These are phyloP conservation scores for Raphanus hybrid DNA, from an alignment of 441 rosid species.

Conservation along the genomic window DNA sequence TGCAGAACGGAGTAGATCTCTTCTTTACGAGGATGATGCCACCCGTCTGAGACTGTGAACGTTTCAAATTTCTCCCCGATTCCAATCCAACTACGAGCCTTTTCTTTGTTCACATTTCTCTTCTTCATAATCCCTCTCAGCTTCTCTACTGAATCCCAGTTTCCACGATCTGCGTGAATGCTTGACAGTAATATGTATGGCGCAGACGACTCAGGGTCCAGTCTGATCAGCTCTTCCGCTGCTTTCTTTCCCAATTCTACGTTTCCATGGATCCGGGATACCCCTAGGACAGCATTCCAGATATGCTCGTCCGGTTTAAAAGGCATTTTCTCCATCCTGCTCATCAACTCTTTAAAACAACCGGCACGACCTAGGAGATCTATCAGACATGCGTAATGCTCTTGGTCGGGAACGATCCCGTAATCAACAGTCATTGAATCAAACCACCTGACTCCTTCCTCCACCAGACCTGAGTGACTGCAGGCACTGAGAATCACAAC, in stretches of 20 bases:
- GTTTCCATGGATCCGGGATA: conserved; percentile 53
- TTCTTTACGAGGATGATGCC: conserved; percentile 56
- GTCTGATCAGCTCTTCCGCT: conserved; percentile 53
- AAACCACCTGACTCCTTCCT: conserved; percentile 62
- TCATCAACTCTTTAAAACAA: conserved; percentile 47
- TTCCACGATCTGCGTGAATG: conserved; percentile 53
- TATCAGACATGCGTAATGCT: conserved; percentile 63
- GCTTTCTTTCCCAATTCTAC: conserved; percentile 54
- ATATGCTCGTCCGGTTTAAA: conserved; percentile 46
- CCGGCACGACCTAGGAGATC: conserved; percentile 70
- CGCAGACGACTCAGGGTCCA: conserved; percentile 52
- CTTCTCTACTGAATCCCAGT: conserved; percentile 54
- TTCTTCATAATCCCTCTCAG: conserved; percentile 55
- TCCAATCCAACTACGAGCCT: conserved; percentile 61
- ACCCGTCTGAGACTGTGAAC: conserved; percentile 55
- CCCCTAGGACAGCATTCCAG: conserved; percentile 54
- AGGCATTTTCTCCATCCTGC: conserved; percentile 50
- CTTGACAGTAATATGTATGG: conserved; percentile 55
- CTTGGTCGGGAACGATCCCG: conserved; percentile 55
- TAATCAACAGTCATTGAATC: conserved; percentile 48
- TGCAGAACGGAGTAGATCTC: conserved; percentile 51
- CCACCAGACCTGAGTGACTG: conserved; percentile 58
- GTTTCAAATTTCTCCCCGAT: conserved; percentile 49
- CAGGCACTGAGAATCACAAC: conserved; percentile 61
- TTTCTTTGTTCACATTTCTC: conserved; percentile 50